Base-by-base conservation (phyloP, 106 monocot species). In the Dioscorea alata region DNA sequence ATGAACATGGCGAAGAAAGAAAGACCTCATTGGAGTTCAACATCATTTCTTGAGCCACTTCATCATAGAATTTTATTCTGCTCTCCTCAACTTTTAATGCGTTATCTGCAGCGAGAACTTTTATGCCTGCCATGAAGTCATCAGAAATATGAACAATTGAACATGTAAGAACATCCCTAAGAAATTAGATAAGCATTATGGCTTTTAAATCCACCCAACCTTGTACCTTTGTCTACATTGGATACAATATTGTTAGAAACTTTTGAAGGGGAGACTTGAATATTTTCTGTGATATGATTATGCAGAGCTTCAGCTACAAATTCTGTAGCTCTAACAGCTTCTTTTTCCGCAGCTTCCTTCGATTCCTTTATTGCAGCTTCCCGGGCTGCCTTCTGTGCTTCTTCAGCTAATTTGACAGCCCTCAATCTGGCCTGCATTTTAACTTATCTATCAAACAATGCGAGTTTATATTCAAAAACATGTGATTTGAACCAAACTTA, bases 11-110 rank as follows among this genome's bases (percentile, higher is more conserved):
- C 9, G 10, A 0, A 42, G 42, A 42, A 10, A 42, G 42, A 42
- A 5, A 42, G 5, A 94, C 94, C 93, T 94, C 82, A 24, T 65
- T 65, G 50, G 54, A 49, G 21, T 72, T 25, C 33, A 33, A 53
- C 65, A 28, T 59, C n/a, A 54, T 56, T 20, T 77, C 71, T 50
- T 50, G 72, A 20, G 76, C 60, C 34, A 80, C 76, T 66, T 83
- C 76, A 60, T 83, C 69, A 66, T 78, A 77, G 35, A 85, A 74
- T 68, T 59, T 57, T 16, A 85, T 69, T 24, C 87, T 82, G 23
- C 67, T 69, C 42, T 75, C 71, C 66, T 85, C 94, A 51, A 72
- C 80, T 69, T 81, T 81, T 58, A 88, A 68, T 71, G 90, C 94
- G 74, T 83, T 76, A 18, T 84, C 71, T 64, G 85, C 83, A 74